Evolutionary conservation across 805 yeast genomes (phyloP), one percentile per base, ranked within the genome.

Genomic region (Debaryomyces maramus): DNA sequence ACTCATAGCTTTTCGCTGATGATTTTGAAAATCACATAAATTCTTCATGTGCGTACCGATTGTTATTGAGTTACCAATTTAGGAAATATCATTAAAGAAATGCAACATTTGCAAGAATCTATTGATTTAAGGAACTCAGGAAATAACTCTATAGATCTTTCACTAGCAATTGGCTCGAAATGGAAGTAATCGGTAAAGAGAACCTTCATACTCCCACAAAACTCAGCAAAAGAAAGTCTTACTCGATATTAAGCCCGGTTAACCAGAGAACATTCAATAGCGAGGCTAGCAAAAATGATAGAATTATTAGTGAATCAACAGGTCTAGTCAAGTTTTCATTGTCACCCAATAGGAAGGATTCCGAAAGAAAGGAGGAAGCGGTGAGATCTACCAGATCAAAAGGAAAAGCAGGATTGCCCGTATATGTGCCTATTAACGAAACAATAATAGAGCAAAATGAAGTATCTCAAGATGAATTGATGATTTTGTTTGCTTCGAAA

Each of bases 251-350:
- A 7, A 36, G 36, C 33, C 48, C 52, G 3, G 29, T 27, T 6
- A 16, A 30, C 6, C 22, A 17, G 4, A 33, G 10, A 36, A 9
- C 33, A 21, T n/a, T 18, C 31, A 10, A 26, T 19, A 21, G 17
- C 18, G 6, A 36, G 33, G 27, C 35, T 2, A 16, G 33, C 22
- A 37, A 40, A 32, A 42, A 34, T 10, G 42, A 40, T 18, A 55
- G 81, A 42, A 52, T 75, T 9, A 60, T 73, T 10, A 74, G 80
- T 47, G 76, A 72, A 44, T 61, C 73, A 5, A 77, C 81, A 0
- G 82, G 83, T 0, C 52, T 77, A 26, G 74, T 65, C 13, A 75
- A 73, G 45, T 72, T 75, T 47, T 58, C 73, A 0, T 40, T 71
- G 17, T 46, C 52, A 8, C 48, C 50, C 9, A 33, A 23, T 17